Conservation (phyloP, 2,329 filamentous ascomycete species). For the Colletotrichum tanaceti region DNA sequence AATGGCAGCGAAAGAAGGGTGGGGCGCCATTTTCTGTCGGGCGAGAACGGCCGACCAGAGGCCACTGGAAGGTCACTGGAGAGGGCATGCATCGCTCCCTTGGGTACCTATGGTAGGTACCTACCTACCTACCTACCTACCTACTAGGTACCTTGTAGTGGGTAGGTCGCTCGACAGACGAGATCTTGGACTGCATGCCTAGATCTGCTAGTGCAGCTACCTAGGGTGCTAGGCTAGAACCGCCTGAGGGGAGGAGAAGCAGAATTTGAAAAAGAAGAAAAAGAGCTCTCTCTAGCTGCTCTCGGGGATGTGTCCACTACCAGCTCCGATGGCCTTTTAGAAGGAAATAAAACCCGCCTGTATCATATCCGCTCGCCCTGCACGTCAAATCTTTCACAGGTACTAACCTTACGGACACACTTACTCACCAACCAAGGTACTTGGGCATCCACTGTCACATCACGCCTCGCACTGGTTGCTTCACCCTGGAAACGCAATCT, state of each 20-base stretch:
- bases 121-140: no score
- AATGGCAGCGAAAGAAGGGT: slow-evolving; percentile 2
- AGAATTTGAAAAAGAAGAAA: no score
- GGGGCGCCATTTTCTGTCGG: slow-evolving; percentile 30
- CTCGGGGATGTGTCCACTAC: slow-evolving; percentile 20
- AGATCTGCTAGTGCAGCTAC: slow-evolving; percentile 36
- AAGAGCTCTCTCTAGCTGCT: slow-evolving; percentile 4
- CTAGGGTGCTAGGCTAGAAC: slow-evolving; percentile 7
- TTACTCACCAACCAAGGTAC: slow-evolving; percentile 1
- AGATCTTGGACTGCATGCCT: background rate
- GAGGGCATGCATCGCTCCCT: slow-evolving; percentile 16
- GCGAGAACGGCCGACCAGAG: slow-evolving; percentile 26
- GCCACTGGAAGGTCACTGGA: background rate
- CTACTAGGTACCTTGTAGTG: no score
- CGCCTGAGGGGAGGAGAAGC: no score
- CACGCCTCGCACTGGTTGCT: background rate
- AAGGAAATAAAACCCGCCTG: slow-evolving; percentile 10
- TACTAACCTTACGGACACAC: no score
- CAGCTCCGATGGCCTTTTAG: slow-evolving; percentile 10
- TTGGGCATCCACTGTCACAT: background rate
- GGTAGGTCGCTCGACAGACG: slow-evolving; percentile 7
- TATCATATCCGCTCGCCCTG: slow-evolving; percentile 23
- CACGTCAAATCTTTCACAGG: slow-evolving; percentile 8
- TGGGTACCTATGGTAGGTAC: no score
- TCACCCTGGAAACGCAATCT: background rate